phyloP scores from a whole-genome alignment of 768 basidiomycete species.

The Phylloporus sp. region DNA sequence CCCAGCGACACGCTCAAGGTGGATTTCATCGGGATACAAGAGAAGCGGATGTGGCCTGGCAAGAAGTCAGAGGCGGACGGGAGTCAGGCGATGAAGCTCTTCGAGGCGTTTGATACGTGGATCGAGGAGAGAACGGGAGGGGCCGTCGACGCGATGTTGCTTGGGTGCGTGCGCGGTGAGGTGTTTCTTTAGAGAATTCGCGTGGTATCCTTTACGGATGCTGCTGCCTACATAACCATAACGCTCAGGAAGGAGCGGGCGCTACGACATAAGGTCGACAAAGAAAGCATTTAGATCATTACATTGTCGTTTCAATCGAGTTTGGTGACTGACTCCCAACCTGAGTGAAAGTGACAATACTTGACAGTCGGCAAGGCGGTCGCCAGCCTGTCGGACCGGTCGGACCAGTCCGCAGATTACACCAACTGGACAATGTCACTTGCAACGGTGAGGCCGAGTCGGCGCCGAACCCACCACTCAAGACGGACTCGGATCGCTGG shows the following conservation, averaged over 20 bases:
- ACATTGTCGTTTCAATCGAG: no score
- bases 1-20: conserved; percentile 39
- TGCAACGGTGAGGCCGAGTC: no score
- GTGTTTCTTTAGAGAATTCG: conserved; percentile 33
- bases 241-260: background rate
- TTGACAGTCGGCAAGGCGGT: no score
- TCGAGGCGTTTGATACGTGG: conserved; percentile 73
- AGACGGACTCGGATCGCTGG: no score
- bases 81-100: conserved; percentile 62
- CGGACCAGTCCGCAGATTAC: no score
- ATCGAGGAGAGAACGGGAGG: conserved; percentile 58
- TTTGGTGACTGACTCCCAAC: no score
- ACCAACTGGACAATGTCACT: no score
- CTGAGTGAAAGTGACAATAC: no score
- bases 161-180: conserved; percentile 70
- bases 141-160: conserved; percentile 59
- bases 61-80: conserved; percentile 47
- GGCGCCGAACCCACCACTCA: no score
- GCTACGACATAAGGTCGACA: background rate
- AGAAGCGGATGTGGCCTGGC: conserved; percentile 81
- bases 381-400: no score
- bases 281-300: background rate
- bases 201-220: background rate
- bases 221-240: no score
- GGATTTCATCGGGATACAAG: conserved; percentile 79